These are phyloP conservation scores for Malbranchea zuffiana DNA, from an alignment of 2,329 filamentous ascomycete species.

Conservation along the genomic window DNA sequence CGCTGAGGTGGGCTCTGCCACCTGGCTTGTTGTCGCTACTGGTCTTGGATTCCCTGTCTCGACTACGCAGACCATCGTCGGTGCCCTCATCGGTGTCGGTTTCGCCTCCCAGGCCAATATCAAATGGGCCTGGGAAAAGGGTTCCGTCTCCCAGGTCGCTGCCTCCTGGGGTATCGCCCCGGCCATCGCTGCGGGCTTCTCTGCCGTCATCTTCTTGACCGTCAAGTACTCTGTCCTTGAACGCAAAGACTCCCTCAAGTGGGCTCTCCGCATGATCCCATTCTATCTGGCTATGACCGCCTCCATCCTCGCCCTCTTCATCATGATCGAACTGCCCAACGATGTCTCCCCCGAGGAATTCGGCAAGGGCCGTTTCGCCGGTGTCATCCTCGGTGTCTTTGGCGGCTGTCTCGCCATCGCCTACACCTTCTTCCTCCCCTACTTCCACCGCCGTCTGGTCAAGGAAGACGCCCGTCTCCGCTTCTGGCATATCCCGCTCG, in stretches of 20 bases:
- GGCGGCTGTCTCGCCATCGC: slow-evolving; percentile 22
- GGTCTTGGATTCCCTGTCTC: slow-evolving; percentile 31
- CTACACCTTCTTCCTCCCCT: slow-evolving; percentile 30
- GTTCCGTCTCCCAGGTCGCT: slow-evolving; percentile 39
- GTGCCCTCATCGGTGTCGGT: slow-evolving; percentile 26
- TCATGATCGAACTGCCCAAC: slow-evolving; percentile 41
- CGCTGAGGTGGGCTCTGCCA: slow-evolving; percentile 27
- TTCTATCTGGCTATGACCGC: slow-evolving; percentile 41
- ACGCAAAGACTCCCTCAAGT: slow-evolving; percentile 39
- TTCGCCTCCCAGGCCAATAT: slow-evolving; percentile 25
- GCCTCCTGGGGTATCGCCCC: slow-evolving; percentile 43
- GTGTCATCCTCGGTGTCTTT: slow-evolving; percentile 27
- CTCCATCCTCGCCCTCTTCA: slow-evolving; percentile 46
- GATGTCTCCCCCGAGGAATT: slow-evolving; percentile 22
- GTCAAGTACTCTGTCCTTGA: slow-evolving; percentile 43
- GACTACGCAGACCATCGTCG: slow-evolving; percentile 33
- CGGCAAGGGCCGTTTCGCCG: slow-evolving; percentile 20
- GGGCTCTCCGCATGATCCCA: slow-evolving; percentile 40
- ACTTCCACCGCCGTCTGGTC: slow-evolving; percentile 27
- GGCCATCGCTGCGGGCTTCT: slow-evolving; percentile 38
- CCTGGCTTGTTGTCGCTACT: slow-evolving; percentile 30
- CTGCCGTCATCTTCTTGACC: slow-evolving; percentile 39
- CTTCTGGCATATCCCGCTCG: slow-evolving; percentile 28
- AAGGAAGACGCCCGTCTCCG: slow-evolving; percentile 25
- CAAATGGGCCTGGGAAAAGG: slow-evolving; percentile 34